Base-by-base conservation (phyloP, 2,329 filamentous ascomycete species). In the Aspergillus fijiensis region DNA sequence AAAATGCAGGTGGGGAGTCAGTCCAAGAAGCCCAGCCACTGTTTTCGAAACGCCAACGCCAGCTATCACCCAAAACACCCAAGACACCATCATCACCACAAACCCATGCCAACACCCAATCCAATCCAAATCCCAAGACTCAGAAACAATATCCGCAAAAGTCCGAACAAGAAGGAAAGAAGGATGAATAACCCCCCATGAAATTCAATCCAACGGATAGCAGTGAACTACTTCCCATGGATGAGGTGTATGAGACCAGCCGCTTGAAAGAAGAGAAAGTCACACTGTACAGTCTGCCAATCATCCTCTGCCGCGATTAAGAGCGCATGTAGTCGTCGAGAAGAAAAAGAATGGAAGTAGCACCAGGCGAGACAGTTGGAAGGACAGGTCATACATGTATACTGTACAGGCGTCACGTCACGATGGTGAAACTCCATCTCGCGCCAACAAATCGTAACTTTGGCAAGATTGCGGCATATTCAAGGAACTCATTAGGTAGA, bases 401-500 rank as follows among this genome's bases (percentile, higher is more conserved):
- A 70, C 66, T 69, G 65, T 69, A 70, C 33, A 35, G 10, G 11
- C 14, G 33, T 16, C 33, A 16, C 12, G 33, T 35, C 33, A 35
- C 33, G 14, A 5, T 35, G 33, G 33, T 35, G 33, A 35, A 16
- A 35, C 12, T 16, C 12, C 33, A 35, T 35, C 14, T 35, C 27
- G 7, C 27, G 7, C 27, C 27, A 55, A 55, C 58, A 51, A 63
- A 39, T 61, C 51, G 51, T 23, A 23, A 23, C 23, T 23, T 33
- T 33, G 29, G 25, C 27, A 47, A 23, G 27, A 51, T 29, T 12
- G 27, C 35, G 39, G 23, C 9, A 27, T 27, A 5, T 57, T 35
- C 19, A 29, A 45, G 16, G 16, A 6, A 16, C n/a, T 54, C 27
- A 49, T 51, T 66, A 75, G 45, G 73, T 72, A 55, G 74, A 76